Evolutionary conservation across 345 rosid genomes (phyloP).

Genomic region (Boechera divaricarpa): DNA sequence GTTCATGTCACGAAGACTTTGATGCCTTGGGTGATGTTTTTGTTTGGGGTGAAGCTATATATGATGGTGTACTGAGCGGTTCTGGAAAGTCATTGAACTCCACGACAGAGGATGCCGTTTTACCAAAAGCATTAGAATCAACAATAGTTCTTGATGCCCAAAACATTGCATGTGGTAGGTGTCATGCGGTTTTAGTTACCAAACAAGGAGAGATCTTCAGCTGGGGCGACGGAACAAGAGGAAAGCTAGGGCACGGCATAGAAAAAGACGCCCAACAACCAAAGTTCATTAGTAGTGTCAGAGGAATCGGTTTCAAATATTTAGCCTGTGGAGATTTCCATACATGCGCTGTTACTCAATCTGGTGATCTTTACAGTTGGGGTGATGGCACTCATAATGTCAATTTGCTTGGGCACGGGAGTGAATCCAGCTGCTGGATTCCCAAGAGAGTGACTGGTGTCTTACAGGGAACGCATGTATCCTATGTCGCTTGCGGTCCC

Average conservation of each 20-base stretch:
- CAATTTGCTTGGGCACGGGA: conserved; percentile 85
- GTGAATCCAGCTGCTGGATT: conserved; percentile 76
- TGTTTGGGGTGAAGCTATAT: conserved; percentile 88
- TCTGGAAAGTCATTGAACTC: conserved; percentile 45
- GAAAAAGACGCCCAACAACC: conserved; percentile 63
- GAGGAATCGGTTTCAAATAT: conserved; percentile 65
- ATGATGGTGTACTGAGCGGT: conserved; percentile 66
- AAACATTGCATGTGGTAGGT: conserved; percentile 79
- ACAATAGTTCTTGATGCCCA: conserved; percentile 72
- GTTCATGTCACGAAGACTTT: conserved; percentile 76
- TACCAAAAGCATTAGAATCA: conserved; percentile 82
- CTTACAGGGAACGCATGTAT: conserved; percentile 63
- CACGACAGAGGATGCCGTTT: conserved; percentile 57
- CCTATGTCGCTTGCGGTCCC: conserved; percentile 75
- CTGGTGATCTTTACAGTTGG: conserved; percentile 93
- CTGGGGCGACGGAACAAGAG: conserved; percentile 90
- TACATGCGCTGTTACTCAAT: conserved; percentile 75
- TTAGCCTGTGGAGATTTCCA: conserved; percentile 92
- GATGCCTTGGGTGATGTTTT: conserved; percentile 89
- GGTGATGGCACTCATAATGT: conserved; percentile 75
- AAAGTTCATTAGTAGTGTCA: conserved; percentile 64
- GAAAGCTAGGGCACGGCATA: conserved; percentile 88
- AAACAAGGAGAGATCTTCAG: conserved; percentile 86
- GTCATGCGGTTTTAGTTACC: conserved; percentile 83
- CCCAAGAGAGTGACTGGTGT: conserved; percentile 70